A percentile compares a stretch with the other conserved stretches of the same genome.
These are phyloP conservation scores for Biscutella laevigata DNA, from an alignment of 441 rosid species.

Conservation along the genomic window DNA sequence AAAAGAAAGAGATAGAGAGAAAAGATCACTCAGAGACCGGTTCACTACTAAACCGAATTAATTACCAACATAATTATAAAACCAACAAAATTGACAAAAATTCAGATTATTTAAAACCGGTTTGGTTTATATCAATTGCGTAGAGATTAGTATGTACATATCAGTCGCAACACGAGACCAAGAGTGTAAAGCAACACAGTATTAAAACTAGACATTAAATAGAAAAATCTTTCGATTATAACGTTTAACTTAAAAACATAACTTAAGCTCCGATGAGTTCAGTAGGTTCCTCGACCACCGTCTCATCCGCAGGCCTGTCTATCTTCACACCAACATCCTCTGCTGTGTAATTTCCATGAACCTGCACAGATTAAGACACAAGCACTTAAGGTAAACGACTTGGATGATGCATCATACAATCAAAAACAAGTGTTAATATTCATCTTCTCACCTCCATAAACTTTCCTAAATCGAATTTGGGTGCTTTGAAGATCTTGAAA, in stretches of 20 bases:
- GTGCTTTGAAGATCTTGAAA: conserved; percentile 67
- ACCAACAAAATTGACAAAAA: too few relatives aligned
- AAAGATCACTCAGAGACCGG: background rate
- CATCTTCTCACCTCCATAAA: conserved; percentile 52
- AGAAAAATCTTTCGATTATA: background rate
- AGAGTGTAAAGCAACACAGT: too few relatives aligned
- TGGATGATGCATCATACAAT: background rate
- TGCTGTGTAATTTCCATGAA: conserved; percentile 59
- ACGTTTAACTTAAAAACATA: background rate
- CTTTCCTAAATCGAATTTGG: conserved; percentile 84
- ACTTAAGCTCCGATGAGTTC: conserved; percentile 47
- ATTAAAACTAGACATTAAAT: too few relatives aligned
- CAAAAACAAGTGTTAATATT: background rate
- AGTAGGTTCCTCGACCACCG: conserved; percentile 39
- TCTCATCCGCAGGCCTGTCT: conserved; percentile 70
- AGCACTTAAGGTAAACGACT: background rate
- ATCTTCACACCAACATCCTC: conserved; percentile 75
- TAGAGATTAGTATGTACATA: too few relatives aligned
- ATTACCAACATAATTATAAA: too few relatives aligned
- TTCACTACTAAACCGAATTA: conserved; percentile 11
- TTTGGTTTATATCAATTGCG: too few relatives aligned
- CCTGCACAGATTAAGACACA: conserved; percentile 29
- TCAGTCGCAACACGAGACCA: too few relatives aligned
- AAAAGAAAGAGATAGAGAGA: conserved; percentile 12
- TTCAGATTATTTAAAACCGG: too few relatives aligned